Conservation (phyloP, 2,329 filamentous ascomycete genomes). For the Alternaria viburni region DNA sequence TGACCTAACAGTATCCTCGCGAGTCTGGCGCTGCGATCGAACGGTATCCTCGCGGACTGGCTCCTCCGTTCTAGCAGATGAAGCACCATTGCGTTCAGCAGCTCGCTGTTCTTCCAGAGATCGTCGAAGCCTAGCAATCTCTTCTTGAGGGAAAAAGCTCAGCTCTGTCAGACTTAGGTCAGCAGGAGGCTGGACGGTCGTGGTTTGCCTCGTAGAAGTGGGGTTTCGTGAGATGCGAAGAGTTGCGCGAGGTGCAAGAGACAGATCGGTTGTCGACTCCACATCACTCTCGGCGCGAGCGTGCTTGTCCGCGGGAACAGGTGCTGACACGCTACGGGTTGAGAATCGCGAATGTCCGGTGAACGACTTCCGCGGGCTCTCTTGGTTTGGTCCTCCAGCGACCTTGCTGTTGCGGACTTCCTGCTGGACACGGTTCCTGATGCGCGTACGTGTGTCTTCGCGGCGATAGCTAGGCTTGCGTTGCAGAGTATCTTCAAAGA, state of each 20-base stretch:
- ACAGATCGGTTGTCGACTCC: conserved; percentile 51
- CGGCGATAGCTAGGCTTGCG: conserved; percentile 38
- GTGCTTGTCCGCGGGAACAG: conserved; percentile 28
- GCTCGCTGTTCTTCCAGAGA: conserved; percentile 62
- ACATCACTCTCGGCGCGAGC: conserved; percentile 39
- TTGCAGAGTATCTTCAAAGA: conserved; percentile 24
- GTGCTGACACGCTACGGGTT: conserved; percentile 41
- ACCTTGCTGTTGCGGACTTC: conserved; percentile 43
- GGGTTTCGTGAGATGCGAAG: conserved; percentile 35
- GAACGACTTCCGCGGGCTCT: conserved; percentile 34
- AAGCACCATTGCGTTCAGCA: conserved; percentile 44
- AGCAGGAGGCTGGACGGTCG: conserved; percentile 35
- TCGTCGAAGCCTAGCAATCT: conserved; percentile 62
- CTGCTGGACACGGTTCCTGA: conserved; percentile 41
- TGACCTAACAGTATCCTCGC: conserved; percentile 51
- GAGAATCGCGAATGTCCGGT: conserved; percentile 28
- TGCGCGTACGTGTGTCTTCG: conserved; percentile 43
- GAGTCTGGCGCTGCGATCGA: conserved; percentile 42
- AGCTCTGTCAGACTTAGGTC: conserved; percentile 57
- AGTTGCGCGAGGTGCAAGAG: conserved; percentile 42
- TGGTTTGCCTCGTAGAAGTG: conserved; percentile 20
- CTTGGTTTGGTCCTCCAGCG: conserved; percentile 24
- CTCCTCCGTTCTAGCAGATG: conserved; percentile 32
- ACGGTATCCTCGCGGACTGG: conserved; percentile 49
- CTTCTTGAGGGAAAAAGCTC: conserved; percentile 60